Base-by-base conservation (phyloP, 2,329 filamentous ascomycete species). In the Verticillium albo-atrum region DNA sequence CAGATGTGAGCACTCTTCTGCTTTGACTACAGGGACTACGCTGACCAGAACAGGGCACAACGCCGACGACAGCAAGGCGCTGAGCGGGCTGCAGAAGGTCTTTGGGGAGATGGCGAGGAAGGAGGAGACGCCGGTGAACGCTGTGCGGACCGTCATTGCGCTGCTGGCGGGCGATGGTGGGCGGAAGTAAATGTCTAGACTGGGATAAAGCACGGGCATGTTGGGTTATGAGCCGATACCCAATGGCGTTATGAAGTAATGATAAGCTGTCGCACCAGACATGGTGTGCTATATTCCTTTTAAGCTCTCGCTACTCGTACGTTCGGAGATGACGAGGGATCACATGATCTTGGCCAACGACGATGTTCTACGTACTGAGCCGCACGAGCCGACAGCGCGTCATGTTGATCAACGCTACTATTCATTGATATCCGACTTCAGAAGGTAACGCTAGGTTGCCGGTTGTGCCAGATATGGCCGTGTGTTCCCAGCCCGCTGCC, bases 111-210 rank as follows among this genome's bases (percentile, higher is more conserved):
- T 91, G 15, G 72, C 89, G 1, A 77, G 77, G 20, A 81, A 79
- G 2, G 79, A 79, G 32, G 82, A 83, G 50, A 80, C 83, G 9
- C 81, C 84, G 1, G 75, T 82, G 63, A 73, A 72, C 53, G 87
- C 87, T 23, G 80, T 87, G 5, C 80, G 78, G 65, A 84, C 80
- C 1, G 78, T 89, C 56, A 80, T 87, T 15, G 82, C 84, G n/a
- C 72, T 90, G 32, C 65, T 90, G 52, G 76, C 76, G 1, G 80
- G 80, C n/a, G 77, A 79, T 60, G 61, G 42, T 20, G 42, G 42
- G 20, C 42, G 42, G 14, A 20, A 23, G 20, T 47, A 6, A 63
- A 60, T 58, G 50, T 47, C 57, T 47, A 23, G 42, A 9, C 14
- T 47, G 10, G 42, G 20, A 23, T 32, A 63, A 42, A 62, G 7